Percentiles rank a stretch among this genome's conserved stretches.
Evolutionary conservation across 1,284 basidiomycete species (phyloP).

Genomic region (Ustilago loliicola): DNA sequence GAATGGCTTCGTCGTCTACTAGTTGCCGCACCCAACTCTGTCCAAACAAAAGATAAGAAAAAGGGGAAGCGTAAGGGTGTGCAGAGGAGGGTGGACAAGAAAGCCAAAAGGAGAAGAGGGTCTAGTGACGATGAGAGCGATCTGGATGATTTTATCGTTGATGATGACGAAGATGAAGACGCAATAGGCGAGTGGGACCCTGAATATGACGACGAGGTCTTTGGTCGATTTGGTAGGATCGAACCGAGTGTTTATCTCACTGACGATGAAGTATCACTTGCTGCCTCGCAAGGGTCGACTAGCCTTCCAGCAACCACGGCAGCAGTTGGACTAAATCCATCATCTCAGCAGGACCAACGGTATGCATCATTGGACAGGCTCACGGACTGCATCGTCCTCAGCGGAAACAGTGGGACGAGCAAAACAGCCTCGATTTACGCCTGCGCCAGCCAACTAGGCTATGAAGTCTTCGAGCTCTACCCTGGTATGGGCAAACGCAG

Average conservation of each 20-base stretch:
- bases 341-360: background rate
- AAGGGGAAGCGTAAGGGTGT: conserved; percentile 28
- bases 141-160: conserved; percentile 57
- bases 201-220: conserved; percentile 37
- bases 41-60: conserved; percentile 13
- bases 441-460: conserved; percentile 78
- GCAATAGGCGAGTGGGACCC: conserved; percentile 41
- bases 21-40: conserved; percentile 30
- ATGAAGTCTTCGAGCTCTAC: conserved; percentile 96
- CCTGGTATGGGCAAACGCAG: conserved; percentile 87
- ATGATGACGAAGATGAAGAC: conserved; percentile 50
- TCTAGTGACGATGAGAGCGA: conserved; percentile 37
- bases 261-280: conserved; percentile 4
- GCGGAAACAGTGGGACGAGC: conserved; percentile 76
- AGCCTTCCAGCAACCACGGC: background rate
- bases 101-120: conserved; percentile 9
- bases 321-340: background rate
- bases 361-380: conserved; percentile 30
- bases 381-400: conserved; percentile 74
- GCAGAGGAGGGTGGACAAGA: conserved; percentile 39
- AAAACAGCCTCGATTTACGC: conserved; percentile 69
- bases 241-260: conserved; percentile 1
- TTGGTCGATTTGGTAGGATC: conserved; percentile 46
- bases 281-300: background rate
- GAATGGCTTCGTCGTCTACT: conserved; percentile 58